Conservation (phyloP, 768 basidiomycete genomes). For the Ephemerocybe angulata region DNA sequence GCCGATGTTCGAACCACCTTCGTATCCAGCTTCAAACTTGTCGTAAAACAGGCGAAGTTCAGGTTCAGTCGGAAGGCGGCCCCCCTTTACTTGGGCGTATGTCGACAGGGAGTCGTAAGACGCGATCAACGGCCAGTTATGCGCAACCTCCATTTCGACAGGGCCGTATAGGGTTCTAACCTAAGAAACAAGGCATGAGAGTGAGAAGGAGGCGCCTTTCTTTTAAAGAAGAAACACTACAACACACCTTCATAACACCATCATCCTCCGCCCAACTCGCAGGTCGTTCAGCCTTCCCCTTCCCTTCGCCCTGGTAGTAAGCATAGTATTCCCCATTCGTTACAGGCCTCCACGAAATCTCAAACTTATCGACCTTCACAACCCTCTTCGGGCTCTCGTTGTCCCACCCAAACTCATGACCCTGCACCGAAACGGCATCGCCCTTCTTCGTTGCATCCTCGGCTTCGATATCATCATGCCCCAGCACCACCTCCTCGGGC, state of each 20-base stretch:
- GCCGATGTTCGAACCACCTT: constrained; percentile 77
- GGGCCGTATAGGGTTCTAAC: constrained; percentile 89
- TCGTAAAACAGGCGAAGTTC: constrained; percentile 81
- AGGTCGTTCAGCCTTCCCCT: constrained; percentile 51
- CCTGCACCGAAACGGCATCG: constrained; percentile 38
- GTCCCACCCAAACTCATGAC: constrained; percentile 91
- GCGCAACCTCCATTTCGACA: constrained; percentile 69
- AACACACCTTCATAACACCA: constrained; percentile 46
- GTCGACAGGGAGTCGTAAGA: constrained; percentile 73
- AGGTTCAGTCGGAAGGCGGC: constrained; percentile 85
- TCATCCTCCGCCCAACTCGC: constrained; percentile 68
- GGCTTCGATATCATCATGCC: constrained; percentile 79
- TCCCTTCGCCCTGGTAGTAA: constrained; percentile 49
- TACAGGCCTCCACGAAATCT: constrained; percentile 80
- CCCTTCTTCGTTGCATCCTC: constrained; percentile 46
- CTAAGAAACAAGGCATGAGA: constrained; percentile 22
- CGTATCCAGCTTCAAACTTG: constrained; percentile 68
- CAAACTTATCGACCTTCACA: constrained; percentile 65
- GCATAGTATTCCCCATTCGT: constrained; percentile 83
- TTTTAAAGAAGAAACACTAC: background rate
- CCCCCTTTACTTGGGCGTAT: constrained; percentile 86
- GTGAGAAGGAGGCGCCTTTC: background rate
- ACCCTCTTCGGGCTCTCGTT: constrained; percentile 75
- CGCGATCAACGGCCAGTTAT: constrained; percentile 83
- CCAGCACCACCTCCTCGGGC: constrained; percentile 58